phyloP scores from a whole-genome alignment of 371 early-diverging fungal genomes.

The Haplosporangium sp. region DNA sequence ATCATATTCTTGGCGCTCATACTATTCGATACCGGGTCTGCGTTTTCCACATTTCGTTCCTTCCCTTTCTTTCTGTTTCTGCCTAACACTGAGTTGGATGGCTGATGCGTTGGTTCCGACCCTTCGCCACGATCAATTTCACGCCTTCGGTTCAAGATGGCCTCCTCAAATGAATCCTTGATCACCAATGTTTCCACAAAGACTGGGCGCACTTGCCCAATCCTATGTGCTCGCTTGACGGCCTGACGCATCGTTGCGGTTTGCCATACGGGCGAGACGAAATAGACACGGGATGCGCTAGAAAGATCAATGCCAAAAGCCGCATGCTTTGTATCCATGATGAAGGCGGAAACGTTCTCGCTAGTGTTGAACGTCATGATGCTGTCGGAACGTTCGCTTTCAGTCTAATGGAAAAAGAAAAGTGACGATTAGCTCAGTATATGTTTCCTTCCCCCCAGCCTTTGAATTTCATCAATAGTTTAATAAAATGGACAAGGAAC shows the following conservation, averaged over 20 bases:
- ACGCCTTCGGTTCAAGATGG: slow-evolving; percentile 58
- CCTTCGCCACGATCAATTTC: slow-evolving; percentile 38
- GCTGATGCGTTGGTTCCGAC: neutral
- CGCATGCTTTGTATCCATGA: slow-evolving; percentile 73
- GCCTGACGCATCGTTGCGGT: slow-evolving; percentile 77
- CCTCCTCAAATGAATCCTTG: slow-evolving; percentile 78
- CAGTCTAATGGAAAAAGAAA: slow-evolving; percentile 38
- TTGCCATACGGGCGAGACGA: slow-evolving; percentile 78
- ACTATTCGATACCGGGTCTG: neutral
- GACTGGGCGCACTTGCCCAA: slow-evolving; percentile 85
- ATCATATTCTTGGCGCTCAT: slow-evolving; percentile 5
- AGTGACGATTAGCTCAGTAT: neutral
- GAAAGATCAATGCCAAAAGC: slow-evolving; percentile 84
- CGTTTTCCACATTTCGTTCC: neutral
- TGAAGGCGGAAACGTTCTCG: slow-evolving; percentile 68
- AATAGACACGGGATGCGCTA: slow-evolving; percentile 76
- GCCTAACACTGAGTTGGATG: neutral
- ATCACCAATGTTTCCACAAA: slow-evolving; percentile 82
- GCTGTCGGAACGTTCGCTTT: slow-evolving; percentile 66
- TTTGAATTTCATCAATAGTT: neutral
- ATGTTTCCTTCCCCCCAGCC: neutral
- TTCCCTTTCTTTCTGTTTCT: neutral
- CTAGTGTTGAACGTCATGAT: slow-evolving; percentile 83
- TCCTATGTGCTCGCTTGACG: slow-evolving; percentile 90
- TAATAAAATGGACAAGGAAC: neutral